These are phyloP conservation scores for Sporothrix schenckii DNA, from an alignment of 2,329 filamentous ascomycete genomes.

Conservation along the genomic window DNA sequence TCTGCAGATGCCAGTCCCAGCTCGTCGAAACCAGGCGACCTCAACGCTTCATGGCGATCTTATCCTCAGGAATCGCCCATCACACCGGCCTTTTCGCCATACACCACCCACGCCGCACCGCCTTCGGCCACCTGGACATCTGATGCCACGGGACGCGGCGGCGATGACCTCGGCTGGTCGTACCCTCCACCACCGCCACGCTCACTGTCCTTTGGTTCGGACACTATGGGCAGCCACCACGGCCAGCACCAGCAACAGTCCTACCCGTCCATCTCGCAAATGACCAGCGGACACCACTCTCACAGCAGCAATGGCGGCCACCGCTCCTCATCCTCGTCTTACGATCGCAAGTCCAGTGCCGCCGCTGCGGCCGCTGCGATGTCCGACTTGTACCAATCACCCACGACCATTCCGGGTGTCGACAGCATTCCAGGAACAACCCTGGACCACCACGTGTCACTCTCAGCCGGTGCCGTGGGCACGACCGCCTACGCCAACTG, in stretches of 20 bases:
- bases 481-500: constrained; percentile 49
- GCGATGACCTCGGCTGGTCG: constrained; percentile 51
- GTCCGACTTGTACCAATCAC: constrained; percentile 51
- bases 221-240: constrained; percentile 45
- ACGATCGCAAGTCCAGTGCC: constrained; percentile 49
- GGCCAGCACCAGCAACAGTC: constrained; percentile 39
- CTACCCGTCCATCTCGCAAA: constrained; percentile 48
- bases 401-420: constrained; percentile 45
- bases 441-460: constrained; percentile 43
- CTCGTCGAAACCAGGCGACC: constrained; percentile 50
- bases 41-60: constrained; percentile 53
- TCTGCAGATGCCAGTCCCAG: constrained; percentile 48
- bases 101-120: constrained; percentile 48
- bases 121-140: constrained; percentile 50
- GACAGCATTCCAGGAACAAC: constrained; percentile 44
- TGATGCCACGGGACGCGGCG: constrained; percentile 45
- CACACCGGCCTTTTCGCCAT: constrained; percentile 55
- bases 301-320: constrained; percentile 23
- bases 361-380: constrained; percentile 36
- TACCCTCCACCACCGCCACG: constrained; percentile 49
- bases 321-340: constrained; percentile 41
- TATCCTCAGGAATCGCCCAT: constrained; percentile 57
- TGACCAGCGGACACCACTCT: constrained; percentile 35
- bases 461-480: constrained; percentile 47
- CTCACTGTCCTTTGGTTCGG: constrained; percentile 55